These are phyloP conservation scores for Sporisorium scitamineum DNA, from an alignment of 1,284 basidiomycete species.

Conservation along the genomic window DNA sequence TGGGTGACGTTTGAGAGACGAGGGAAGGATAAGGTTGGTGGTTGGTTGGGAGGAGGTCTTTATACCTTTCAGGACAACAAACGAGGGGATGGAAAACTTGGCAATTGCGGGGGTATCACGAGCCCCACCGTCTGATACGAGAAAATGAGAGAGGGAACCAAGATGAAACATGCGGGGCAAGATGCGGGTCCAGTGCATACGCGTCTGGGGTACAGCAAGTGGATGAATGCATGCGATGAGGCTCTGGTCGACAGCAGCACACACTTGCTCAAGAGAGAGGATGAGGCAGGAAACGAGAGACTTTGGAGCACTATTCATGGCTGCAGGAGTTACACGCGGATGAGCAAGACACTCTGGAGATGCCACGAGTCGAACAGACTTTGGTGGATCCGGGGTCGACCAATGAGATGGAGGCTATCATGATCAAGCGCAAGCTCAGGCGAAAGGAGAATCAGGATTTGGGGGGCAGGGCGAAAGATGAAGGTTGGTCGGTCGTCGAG, in stretches of 20 bases:
- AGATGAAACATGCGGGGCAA: conserved; percentile 1
- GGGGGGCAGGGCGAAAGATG: background rate
- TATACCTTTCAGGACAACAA: conserved; percentile 14
- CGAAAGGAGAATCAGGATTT: conserved; percentile 1
- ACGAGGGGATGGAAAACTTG: background rate
- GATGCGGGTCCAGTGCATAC: conserved; percentile 4
- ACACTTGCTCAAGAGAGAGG: background rate
- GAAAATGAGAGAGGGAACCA: conserved; percentile 9
- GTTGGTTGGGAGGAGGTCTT: conserved; percentile 7
- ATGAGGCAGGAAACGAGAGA: conserved; percentile 1
- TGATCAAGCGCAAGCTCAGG: conserved; percentile 8
- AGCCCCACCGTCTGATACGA: background rate
- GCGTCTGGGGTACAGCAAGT: conserved; percentile 21
- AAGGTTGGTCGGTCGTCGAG: conserved; percentile 5
- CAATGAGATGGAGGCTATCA: conserved; percentile 31
- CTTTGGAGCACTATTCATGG: conserved; percentile 1
- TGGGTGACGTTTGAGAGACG: conserved; percentile 4
- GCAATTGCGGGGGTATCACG: conserved; percentile 22
- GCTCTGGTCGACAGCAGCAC: background rate
- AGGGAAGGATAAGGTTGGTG: background rate
- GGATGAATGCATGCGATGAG: background rate
- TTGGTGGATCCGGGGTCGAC: conserved; percentile 38
- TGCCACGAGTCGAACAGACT: conserved; percentile 3
- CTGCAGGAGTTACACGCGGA: conserved; percentile 5
- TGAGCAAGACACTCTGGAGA: background rate